Percentiles rank a stretch among this genome's conserved stretches.
Conservation (phyloP, 192 early-diverging fungal species). For the Chytriomyces hyalinus region DNA sequence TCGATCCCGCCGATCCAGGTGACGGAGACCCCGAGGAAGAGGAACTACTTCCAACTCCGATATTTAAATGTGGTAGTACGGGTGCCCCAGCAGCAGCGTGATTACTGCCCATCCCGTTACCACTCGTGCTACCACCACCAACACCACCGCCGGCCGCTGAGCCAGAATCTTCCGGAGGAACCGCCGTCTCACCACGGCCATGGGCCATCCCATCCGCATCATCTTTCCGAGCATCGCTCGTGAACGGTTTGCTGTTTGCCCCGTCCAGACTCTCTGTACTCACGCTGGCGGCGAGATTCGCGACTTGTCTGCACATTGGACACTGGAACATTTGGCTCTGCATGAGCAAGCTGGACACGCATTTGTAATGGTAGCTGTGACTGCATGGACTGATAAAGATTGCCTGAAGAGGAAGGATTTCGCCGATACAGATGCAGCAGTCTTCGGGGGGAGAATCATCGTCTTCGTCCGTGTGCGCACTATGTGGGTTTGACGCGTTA, state of each 20-base stretch:
- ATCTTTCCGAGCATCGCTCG: not conserved
- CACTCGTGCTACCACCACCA: too few relatives aligned
- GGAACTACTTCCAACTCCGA: not conserved
- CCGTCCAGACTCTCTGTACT: slow-evolving; percentile 53
- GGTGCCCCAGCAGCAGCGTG: not conserved
- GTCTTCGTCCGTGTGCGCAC: slow-evolving; percentile 16
- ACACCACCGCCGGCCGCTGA: not conserved
- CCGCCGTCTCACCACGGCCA: slow-evolving; percentile 23
- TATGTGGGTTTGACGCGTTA: slow-evolving; percentile 61
- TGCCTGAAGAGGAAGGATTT: slow-evolving; percentile 63
- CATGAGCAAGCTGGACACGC: slow-evolving; percentile 51
- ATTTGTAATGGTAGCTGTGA: slow-evolving; percentile 70
- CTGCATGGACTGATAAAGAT: slow-evolving; percentile 69
- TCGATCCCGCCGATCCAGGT: not conserved
- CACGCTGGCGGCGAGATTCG: slow-evolving; percentile 62
- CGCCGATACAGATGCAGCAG: slow-evolving; percentile 65
- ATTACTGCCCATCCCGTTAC: too few relatives aligned
- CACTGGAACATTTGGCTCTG: slow-evolving; percentile 68
- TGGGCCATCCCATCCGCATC: not conserved
- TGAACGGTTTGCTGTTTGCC: not conserved
- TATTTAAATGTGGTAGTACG: not conserved
- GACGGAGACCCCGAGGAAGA: slow-evolving; percentile 4
- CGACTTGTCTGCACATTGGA: slow-evolving; percentile 67
- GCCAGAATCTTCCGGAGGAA: slow-evolving; percentile 20
- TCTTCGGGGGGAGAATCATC: slow-evolving; percentile 50